Evolutionary conservation across 148 eudicot species (phyloP).

Genomic region (Heliosperma pusillum): DNA sequence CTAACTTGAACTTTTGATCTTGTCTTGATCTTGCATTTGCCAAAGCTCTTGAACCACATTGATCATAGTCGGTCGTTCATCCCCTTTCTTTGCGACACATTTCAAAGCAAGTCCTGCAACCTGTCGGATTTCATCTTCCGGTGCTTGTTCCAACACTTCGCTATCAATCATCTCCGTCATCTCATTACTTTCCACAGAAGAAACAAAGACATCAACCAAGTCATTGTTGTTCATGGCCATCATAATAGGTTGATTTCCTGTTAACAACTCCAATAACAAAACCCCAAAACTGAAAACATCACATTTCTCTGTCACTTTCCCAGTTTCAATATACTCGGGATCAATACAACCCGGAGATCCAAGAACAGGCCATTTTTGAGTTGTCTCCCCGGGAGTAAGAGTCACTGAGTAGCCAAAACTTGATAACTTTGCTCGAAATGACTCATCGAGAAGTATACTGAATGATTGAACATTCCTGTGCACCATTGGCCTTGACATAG

Average conservation of each 20-base stretch:
- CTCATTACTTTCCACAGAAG: constrained; percentile 7
- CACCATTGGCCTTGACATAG: constrained; percentile 23
- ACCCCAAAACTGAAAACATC: constrained; percentile 31
- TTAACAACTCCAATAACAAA: constrained; percentile 18
- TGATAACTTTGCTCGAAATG: constrained; percentile 19
- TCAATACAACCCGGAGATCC: constrained; percentile 31
- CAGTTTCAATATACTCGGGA: constrained; percentile 19
- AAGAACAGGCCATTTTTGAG: constrained; percentile 22
- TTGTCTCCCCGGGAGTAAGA: constrained; percentile 16
- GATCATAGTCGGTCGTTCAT: constrained; percentile 28
- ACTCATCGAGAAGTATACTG: constrained; percentile 26
- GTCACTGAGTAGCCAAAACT: constrained; percentile 21
- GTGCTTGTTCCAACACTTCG: constrained; percentile 13
- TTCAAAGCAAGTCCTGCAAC: constrained; percentile 22
- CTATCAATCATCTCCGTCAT: constrained; percentile 26
- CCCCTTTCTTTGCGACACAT: constrained; percentile 28
- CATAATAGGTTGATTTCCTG: constrained; percentile 15
- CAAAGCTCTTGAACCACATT: constrained; percentile 23
- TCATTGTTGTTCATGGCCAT: constrained; percentile 11
- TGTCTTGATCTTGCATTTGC: constrained; percentile 6
- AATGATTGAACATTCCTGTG: constrained; percentile 30
- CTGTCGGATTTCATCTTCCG: constrained; percentile 11
- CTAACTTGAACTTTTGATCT: no score
- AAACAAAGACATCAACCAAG: constrained; percentile 28
- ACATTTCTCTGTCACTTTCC: constrained; percentile 28